Evolutionary conservation across 2,329 filamentous ascomycete genomes (phyloP).

Genomic region (Proliferodiscus dingleyae): DNA sequence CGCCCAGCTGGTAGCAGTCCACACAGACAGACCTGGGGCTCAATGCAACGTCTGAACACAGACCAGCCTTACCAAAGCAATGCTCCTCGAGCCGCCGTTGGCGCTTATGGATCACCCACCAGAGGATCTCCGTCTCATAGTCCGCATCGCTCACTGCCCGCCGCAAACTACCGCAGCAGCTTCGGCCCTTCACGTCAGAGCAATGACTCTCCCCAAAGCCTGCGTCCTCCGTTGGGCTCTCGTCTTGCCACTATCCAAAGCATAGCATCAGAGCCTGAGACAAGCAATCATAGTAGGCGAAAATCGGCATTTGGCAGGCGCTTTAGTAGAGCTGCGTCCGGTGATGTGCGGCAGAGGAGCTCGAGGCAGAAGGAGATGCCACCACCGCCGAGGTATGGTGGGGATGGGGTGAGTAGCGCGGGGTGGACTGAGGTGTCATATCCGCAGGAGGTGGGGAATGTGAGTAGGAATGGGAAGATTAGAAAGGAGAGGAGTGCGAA

Average conservation of each 20-base stretch:
- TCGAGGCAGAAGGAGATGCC: constrained; percentile 43
- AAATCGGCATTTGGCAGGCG: constrained; percentile 25
- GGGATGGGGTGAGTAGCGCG: constrained; percentile 40
- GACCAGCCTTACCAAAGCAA: neutral
- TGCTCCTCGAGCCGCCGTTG: neutral
- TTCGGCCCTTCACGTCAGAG: neutral
- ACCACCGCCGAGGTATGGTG: constrained; percentile 36
- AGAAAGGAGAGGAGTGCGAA: constrained; percentile 42
- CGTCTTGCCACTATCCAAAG: constrained; percentile 53
- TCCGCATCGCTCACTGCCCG: neutral
- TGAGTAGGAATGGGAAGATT: constrained; percentile 23
- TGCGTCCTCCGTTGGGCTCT: constrained; percentile 44
- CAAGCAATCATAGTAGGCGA: constrained; percentile 19
- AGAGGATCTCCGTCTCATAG: no score
- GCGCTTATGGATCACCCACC: no score
- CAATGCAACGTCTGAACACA: constrained; percentile 6
- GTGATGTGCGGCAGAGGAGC: constrained; percentile 54
- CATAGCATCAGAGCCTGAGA: constrained; percentile 25
- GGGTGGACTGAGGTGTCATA: constrained; percentile 53
- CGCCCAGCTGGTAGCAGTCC: constrained; percentile 5
- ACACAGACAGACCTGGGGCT: constrained; percentile 9
- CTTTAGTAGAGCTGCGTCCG: constrained; percentile 53
- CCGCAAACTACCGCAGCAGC: neutral
- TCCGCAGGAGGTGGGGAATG: constrained; percentile 9
- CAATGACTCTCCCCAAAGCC: constrained; percentile 31